phyloP scores from a whole-genome alignment of 2,329 filamentous ascomycete species.

The Didymella glomerata region DNA sequence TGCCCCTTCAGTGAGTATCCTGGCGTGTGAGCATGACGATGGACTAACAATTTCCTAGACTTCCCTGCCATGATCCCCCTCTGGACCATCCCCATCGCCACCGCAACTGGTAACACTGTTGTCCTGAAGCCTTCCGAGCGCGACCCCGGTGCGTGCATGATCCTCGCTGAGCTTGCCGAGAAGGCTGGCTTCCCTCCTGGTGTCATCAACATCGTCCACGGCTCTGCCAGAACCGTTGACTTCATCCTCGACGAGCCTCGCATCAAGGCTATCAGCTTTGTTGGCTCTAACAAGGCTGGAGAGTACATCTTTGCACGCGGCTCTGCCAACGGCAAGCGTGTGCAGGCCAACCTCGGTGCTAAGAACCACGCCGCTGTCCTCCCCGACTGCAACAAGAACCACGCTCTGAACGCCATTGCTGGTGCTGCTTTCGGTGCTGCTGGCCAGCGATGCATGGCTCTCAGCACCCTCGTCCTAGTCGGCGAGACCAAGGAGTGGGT shows the following conservation, averaged over 20 bases:
- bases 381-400: conserved; percentile 89
- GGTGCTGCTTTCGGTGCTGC: conserved; percentile 86
- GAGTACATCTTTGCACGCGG: conserved; percentile 84
- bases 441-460: conserved; percentile 86
- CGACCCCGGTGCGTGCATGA: conserved; percentile 85
- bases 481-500: conserved; percentile 88
- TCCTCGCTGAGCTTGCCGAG: conserved; percentile 79
- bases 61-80: conserved; percentile 93
- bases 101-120: conserved; percentile 82
- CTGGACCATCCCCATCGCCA: conserved; percentile 89
- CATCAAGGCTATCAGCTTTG: conserved; percentile 88
- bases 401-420: conserved; percentile 83
- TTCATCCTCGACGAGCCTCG: conserved; percentile 85
- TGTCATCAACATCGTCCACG: conserved; percentile 85
- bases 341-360: conserved; percentile 85
- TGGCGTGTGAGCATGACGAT: neutral
- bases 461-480: conserved; percentile 83
- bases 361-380: conserved; percentile 89
- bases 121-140: conserved; percentile 88
- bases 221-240: conserved; percentile 80
- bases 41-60: conserved; percentile 61
- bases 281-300: conserved; percentile 86
- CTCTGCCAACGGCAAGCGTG: conserved; percentile 85
- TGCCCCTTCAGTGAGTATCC: conserved; percentile 79
- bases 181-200: conserved; percentile 84